A percentile compares a stretch with the other conserved stretches of the same genome.
Conservation (phyloP, 345 rosid genomes). For the Brassica nigra region DNA sequence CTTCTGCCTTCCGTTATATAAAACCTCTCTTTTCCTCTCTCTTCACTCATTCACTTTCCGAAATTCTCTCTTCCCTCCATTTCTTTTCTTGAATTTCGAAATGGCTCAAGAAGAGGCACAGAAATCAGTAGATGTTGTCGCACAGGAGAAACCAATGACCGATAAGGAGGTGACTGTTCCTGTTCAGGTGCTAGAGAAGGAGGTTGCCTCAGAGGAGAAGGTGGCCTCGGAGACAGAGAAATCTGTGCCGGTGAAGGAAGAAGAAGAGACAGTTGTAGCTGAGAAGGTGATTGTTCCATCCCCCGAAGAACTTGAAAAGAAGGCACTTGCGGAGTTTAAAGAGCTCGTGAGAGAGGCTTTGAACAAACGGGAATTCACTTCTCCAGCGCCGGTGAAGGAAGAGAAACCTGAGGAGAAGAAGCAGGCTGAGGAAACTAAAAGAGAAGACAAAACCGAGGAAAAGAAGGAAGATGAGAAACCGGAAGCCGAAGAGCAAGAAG, state of each 20-base stretch:
- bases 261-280: slow-evolving; percentile 2
- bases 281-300: slow-evolving; percentile 44
- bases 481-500: neutral
- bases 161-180: slow-evolving; percentile 35
- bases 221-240: slow-evolving; percentile 15
- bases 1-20: slow-evolving; percentile 5
- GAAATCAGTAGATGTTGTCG: slow-evolving; percentile 41
- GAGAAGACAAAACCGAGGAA: too few relatives aligned
- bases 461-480: too few relatives aligned
- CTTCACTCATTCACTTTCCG: slow-evolving; percentile 6
- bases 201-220: slow-evolving; percentile 34
- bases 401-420: slow-evolving; percentile 1
- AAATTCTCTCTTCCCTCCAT: neutral
- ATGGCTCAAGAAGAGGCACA: slow-evolving; percentile 56
- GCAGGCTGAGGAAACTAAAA: too few relatives aligned
- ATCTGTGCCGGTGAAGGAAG: slow-evolving; percentile 31
- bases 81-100: neutral
- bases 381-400: slow-evolving; percentile 33
- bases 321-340: slow-evolving; percentile 60
- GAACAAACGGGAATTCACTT: slow-evolving; percentile 51
- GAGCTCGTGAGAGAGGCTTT: slow-evolving; percentile 61
- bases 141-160: slow-evolving; percentile 32
- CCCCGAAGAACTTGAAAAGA: slow-evolving; percentile 55
- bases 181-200: slow-evolving; percentile 42
- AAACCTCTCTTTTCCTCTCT: slow-evolving; percentile 14